Evolutionary conservation across 139 green algal species (phyloP).

Genomic region (Trebouxia sp.): DNA sequence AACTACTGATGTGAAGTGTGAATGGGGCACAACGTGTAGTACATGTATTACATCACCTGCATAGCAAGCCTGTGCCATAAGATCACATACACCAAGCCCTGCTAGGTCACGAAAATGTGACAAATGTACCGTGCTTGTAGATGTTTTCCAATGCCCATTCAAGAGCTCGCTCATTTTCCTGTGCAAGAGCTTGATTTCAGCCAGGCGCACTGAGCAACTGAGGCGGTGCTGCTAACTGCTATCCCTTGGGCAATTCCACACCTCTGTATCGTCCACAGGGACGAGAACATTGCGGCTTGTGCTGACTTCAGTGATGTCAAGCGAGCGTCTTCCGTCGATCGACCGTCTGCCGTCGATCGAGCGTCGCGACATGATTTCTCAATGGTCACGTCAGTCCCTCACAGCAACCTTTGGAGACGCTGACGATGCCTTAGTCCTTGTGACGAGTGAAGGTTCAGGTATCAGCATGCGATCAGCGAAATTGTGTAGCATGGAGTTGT

Average conservation of each 20-base stretch:
- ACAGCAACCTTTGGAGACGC: too few relatives aligned
- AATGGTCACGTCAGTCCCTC: too few relatives aligned
- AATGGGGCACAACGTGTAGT: slow-evolving; percentile 28
- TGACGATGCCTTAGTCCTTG: too few relatives aligned
- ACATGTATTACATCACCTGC: slow-evolving; percentile 36
- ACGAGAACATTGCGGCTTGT: slow-evolving; percentile 29
- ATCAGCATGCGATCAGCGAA: too few relatives aligned
- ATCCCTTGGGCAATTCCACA: not conserved
- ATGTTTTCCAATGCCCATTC: slow-evolving; percentile 33
- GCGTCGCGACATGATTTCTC: too few relatives aligned
- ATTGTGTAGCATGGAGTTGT: too few relatives aligned
- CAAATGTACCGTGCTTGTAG: slow-evolving; percentile 22
- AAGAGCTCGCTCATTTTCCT: slow-evolving; percentile 30
- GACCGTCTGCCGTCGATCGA: too few relatives aligned
- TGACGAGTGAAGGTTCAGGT: too few relatives aligned
- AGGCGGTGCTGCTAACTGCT: not conserved
- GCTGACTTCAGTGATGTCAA: not conserved
- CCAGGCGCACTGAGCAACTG: not conserved
- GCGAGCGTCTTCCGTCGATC: too few relatives aligned
- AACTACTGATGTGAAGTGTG: not conserved
- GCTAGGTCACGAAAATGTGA: not conserved
- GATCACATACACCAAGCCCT: not conserved
- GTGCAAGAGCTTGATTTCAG: not conserved
- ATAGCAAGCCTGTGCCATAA: not conserved
- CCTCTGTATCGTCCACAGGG: slow-evolving; percentile 36